Conservation (phyloP, 202 grass and related monocot genomes). For the Panicum virgatum region DNA sequence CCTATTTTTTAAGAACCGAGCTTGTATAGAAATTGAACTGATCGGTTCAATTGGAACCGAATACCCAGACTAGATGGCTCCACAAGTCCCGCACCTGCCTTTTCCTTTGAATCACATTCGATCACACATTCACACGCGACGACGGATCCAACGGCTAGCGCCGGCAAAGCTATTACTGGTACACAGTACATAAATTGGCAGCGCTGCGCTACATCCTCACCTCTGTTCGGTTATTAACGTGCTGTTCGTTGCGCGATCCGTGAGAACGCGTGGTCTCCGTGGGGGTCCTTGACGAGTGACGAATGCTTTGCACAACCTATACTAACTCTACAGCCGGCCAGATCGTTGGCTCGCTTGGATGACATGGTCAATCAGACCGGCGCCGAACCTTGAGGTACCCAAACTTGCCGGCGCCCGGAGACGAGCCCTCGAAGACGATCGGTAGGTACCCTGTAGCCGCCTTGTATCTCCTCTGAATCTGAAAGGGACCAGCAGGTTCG, state of each 20-base stretch:
- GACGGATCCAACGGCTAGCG: too few species aligned
- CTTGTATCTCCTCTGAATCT: constrained; percentile 93
- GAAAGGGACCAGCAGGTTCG: constrained; percentile 27
- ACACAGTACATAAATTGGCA: background rate
- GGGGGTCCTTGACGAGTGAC: too few species aligned
- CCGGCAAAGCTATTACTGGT: background rate
- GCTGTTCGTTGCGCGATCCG: too few species aligned
- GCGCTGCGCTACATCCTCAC: background rate
- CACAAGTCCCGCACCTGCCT: too few species aligned
- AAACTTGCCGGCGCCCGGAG: constrained; percentile 80
- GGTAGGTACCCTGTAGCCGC: constrained; percentile 85
- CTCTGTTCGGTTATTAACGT: background rate
- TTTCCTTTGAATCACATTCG: too few species aligned
- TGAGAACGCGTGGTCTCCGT: too few species aligned
- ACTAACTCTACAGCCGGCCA: background rate
- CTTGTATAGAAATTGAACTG: too few species aligned
- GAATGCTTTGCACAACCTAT: constrained; percentile 4
- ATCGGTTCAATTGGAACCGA: too few species aligned
- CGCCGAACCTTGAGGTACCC: constrained; percentile 81
- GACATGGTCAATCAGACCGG: background rate
- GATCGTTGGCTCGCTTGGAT: background rate
- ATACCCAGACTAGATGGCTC: too few species aligned
- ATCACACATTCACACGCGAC: too few species aligned
- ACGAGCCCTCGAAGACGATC: constrained; percentile 84
- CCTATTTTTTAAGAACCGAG: too few species aligned